Evolutionary conservation across 2,329 filamentous ascomycete genomes (phyloP), one percentile per base, ranked within the genome.

Genomic region (Leptographium galeiforme): DNA sequence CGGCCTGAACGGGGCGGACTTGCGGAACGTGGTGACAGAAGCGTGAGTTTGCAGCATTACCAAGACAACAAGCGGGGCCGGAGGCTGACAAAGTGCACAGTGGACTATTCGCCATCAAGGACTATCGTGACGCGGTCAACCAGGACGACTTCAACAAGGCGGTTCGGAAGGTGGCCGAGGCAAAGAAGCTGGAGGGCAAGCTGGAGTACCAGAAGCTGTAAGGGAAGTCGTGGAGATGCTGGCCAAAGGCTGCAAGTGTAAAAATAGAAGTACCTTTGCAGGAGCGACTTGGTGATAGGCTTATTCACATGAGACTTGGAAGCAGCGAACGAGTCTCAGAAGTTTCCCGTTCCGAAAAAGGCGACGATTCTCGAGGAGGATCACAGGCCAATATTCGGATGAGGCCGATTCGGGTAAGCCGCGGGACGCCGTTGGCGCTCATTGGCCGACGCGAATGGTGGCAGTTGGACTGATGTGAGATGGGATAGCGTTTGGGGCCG

Each of bases 131-230:
- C 63, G 82, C 89, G 13, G 87, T 98, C 70, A 97, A 87, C 72
- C 93, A 98, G 69, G 93, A 98, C 64, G 93, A 98, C 66, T 96
- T 97, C 82, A 98, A 96, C 76, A 96, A 96, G 73, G 93, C 93
- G 5, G 93, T 98, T 53, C 84, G 93, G 61, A 98, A 98, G 80
- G 86, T 98, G 61, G 89, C 87, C 16, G 93, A 98, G 71, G 79
- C 88, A 57, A 98, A 98, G 87, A 98, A 98, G 73, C 72, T 98
- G 63, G 93, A 98, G 71, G 91, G 93, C 70, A 97, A 97, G 75
- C 77, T 97, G 50, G 91, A 97, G 70, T 97, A 96, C 72, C 85
- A 95, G 79, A 95, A 95, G 74, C 75, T 95, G 72, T 95, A 84
- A 51, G 45, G 12, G 46, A 41, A 13, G 2, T 14, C 25, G 3